These are phyloP conservation scores for Rhododendron ferrugineum DNA, from an alignment of 148 eudicot species.

Conservation along the genomic window DNA sequence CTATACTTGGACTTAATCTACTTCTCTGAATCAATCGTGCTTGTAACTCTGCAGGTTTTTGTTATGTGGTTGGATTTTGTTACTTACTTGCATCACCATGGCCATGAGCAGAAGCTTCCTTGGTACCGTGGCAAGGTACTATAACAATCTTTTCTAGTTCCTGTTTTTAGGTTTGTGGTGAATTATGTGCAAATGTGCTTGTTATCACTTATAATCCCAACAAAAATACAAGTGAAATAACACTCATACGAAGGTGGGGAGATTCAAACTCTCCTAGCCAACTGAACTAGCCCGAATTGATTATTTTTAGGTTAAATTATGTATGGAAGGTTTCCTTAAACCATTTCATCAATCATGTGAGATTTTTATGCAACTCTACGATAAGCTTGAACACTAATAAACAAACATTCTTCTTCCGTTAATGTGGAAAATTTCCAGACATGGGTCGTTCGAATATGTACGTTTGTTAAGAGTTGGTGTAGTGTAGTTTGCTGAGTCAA, in stretches of 20 bases:
- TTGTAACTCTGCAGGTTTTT: slow-evolving; percentile 28
- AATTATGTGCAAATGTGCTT: neutral
- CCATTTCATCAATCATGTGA: neutral
- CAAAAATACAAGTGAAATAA: too few relatives aligned
- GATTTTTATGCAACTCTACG: neutral
- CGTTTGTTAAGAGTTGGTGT: neutral
- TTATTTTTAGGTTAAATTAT: neutral
- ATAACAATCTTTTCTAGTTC: neutral
- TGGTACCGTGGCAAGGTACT: slow-evolving; percentile 62
- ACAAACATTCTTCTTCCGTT: neutral
- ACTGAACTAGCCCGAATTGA: neutral
- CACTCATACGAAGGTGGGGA: too few relatives aligned
- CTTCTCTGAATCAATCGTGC: neutral
- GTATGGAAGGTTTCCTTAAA: neutral
- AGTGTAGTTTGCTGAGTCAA: neutral
- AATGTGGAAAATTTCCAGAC: neutral
- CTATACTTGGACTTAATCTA: neutral
- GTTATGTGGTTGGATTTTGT: slow-evolving; percentile 45
- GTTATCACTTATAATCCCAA: neutral
- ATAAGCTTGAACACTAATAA: neutral
- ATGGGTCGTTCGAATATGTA: neutral
- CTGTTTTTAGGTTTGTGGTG: neutral
- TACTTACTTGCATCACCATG: slow-evolving; percentile 54
- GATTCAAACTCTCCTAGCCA: neutral
- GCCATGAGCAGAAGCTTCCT: slow-evolving; percentile 49